phyloP scores from a whole-genome alignment of 768 basidiomycete species.

The Suillus alpinus region DNA sequence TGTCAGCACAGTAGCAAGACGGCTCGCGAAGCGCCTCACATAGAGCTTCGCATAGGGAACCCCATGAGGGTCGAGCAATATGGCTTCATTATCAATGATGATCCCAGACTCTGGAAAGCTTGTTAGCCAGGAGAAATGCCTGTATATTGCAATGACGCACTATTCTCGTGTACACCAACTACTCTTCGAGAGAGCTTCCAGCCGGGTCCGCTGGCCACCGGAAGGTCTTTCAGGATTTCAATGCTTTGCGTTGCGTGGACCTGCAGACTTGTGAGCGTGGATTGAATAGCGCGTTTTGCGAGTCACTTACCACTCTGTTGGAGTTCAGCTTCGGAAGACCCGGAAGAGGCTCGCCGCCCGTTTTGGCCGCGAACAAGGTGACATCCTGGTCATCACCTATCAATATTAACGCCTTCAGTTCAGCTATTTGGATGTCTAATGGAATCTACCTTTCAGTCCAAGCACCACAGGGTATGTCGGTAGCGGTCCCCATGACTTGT shows the following conservation, averaged over 20 bases:
- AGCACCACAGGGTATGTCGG: constrained; percentile 88
- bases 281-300: background rate
- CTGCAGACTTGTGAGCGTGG: constrained; percentile 31
- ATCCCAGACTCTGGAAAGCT: constrained; percentile 63
- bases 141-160: constrained; percentile 38
- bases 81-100: constrained; percentile 61
- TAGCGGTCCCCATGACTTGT: constrained; percentile 68
- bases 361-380: constrained; percentile 58
- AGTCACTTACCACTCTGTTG: constrained; percentile 57
- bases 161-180: constrained; percentile 77
- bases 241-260: constrained; percentile 81
- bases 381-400: constrained; percentile 62
- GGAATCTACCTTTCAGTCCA: constrained; percentile 54
- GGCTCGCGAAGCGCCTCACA: constrained; percentile 31
- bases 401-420: background rate
- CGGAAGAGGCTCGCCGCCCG: constrained; percentile 41
- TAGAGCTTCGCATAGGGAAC: constrained; percentile 61
- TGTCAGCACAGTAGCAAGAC: background rate
- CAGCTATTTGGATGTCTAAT: background rate
- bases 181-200: constrained; percentile 73
- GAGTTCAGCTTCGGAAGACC: constrained; percentile 72
- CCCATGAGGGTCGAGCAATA: constrained; percentile 62
- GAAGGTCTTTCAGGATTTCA: constrained; percentile 76
- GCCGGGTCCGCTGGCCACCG: constrained; percentile 69
- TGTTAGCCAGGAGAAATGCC: background rate